A percentile compares a stretch with the other conserved stretches of the same genome.
Evolutionary conservation across 78 protist genomes (phyloP).

Genomic region (Pigoraptor vietnamica): DNA sequence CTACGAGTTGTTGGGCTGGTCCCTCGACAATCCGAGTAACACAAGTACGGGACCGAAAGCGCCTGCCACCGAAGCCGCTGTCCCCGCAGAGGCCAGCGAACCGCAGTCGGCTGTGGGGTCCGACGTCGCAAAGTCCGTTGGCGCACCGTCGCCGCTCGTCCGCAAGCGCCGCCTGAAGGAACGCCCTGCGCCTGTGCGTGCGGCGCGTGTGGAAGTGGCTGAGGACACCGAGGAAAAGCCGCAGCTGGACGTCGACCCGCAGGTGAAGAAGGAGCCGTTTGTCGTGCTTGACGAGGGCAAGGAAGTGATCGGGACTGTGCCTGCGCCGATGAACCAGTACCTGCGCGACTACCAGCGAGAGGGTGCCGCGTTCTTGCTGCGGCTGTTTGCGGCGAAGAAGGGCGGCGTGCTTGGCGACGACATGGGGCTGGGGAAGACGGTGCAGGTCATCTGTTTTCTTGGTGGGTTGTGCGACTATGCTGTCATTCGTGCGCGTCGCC

Average conservation of each 20-base stretch:
- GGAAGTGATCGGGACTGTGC: not conserved
- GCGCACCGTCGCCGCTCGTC: not conserved
- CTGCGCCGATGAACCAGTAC: not conserved
- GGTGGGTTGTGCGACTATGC: too few relatives aligned
- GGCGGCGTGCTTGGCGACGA: slow-evolving; percentile 74
- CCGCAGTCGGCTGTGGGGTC: not conserved
- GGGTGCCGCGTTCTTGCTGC: not conserved
- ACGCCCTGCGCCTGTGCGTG: too few relatives aligned
- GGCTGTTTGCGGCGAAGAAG: not conserved
- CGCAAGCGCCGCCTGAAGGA: too few relatives aligned
- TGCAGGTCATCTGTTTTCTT: slow-evolving; percentile 42
- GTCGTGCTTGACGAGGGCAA: not conserved
- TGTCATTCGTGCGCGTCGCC: too few relatives aligned
- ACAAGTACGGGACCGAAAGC: not conserved
- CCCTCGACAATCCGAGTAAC: too few relatives aligned
- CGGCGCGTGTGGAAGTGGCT: too few relatives aligned
- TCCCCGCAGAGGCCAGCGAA: not conserved
- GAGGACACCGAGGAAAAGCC: not conserved
- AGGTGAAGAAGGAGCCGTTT: not conserved
- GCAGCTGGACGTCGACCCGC: not conserved
- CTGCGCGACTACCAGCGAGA: not conserved
- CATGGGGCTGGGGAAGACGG: slow-evolving; percentile 62
- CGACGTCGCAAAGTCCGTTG: not conserved
- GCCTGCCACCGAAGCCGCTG: not conserved
- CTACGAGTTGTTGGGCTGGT: too few relatives aligned